Evolutionary conservation across 2,329 filamentous ascomycete genomes (phyloP), one percentile per base, ranked within the genome.

Genomic region (Scytalidium sp.): DNA sequence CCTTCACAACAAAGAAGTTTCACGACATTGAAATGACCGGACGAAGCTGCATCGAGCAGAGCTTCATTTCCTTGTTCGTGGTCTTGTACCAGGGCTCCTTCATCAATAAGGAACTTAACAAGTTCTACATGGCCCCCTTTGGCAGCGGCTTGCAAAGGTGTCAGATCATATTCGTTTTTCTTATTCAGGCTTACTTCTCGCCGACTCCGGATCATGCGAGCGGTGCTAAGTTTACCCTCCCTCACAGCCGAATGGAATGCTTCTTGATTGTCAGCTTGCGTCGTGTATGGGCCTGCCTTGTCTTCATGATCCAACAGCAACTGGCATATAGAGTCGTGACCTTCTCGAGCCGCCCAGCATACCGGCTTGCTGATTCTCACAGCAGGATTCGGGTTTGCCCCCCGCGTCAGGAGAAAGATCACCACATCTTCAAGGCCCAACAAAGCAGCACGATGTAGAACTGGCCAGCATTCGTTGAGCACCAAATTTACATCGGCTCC

Each of bases 261-360:
- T 9, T 45, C 43, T 45, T 54, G 50, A 27, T 50, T 43, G 19
- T 55, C 49, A 15, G 50, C 56, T n/a, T 21, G 59, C 13, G 61
- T 61, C 50, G 68, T 67, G 41, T 62, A 62, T 29, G 64, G 62
- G 48, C 71, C 69, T n/a, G 69, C 62, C 47, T 70, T 62, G 3
- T 70, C 69, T 13, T 66, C 65, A 6, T 61, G 55, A 11, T 66
- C 56, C 3, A 73, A 39, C 13, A 74, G 58, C 43, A 66, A 57
- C 7, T 63, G 57, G 46, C 70, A 58, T 6, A 68, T 62, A 17
- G 68, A 53, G 9, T 50, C 44, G 43, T 55, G 50, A 2, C 56
- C 60, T 3, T 49, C 47, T 47, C 48, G 52, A 7, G 57, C 50
- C 19, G 54, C 53, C 51, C 58, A 59, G 42, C 58, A 57, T 4